A percentile compares a stretch with the other conserved stretches of the same genome.
Conservation (phyloP, 768 basidiomycete genomes). For the Lactarius psammicola region DNA sequence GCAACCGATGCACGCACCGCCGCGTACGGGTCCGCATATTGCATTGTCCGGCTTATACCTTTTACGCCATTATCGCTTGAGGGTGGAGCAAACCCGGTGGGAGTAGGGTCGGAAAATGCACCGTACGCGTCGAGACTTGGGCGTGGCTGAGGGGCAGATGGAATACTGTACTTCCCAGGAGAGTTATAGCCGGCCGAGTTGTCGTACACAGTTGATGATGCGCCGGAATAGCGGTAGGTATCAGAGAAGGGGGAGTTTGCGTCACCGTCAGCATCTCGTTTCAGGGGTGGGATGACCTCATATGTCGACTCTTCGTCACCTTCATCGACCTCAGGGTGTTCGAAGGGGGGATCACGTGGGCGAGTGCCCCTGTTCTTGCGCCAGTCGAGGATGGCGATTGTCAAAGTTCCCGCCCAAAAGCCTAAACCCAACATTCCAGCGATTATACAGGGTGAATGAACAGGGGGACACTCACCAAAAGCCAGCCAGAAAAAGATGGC, state of each 20-base stretch:
- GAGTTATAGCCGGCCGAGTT: constrained; percentile 31
- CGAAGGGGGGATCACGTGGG: constrained; percentile 75
- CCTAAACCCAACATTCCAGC: constrained; percentile 40
- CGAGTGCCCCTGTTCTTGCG: constrained; percentile 56
- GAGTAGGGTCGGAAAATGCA: constrained; percentile 86
- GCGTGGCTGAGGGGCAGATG: constrained; percentile 39
- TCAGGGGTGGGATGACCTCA: constrained; percentile 46
- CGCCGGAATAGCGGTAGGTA: constrained; percentile 47
- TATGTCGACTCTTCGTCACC: constrained; percentile 56
- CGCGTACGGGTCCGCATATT: constrained; percentile 85
- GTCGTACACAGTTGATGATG: constrained; percentile 36
- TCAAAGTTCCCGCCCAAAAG: constrained; percentile 72
- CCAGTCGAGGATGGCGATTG: constrained; percentile 71
- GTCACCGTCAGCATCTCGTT: constrained; percentile 32
- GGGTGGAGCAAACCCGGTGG: constrained; percentile 60
- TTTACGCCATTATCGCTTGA: constrained; percentile 43
- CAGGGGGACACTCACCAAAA: constrained; percentile 52
- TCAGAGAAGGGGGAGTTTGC: constrained; percentile 52
- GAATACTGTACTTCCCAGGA: constrained; percentile 34
- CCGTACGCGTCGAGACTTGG: constrained; percentile 87
- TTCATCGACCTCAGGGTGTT: constrained; percentile 55
- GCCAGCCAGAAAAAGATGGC: constrained; percentile 88
- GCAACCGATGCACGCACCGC: constrained; percentile 58
- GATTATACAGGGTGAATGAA: background rate
- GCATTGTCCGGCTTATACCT: constrained; percentile 86